A percentile compares a stretch with the other conserved stretches of the same genome.
These are phyloP conservation scores for Bauhinia variegata DNA, from an alignment of 306 rosid genomes.

Conservation along the genomic window DNA sequence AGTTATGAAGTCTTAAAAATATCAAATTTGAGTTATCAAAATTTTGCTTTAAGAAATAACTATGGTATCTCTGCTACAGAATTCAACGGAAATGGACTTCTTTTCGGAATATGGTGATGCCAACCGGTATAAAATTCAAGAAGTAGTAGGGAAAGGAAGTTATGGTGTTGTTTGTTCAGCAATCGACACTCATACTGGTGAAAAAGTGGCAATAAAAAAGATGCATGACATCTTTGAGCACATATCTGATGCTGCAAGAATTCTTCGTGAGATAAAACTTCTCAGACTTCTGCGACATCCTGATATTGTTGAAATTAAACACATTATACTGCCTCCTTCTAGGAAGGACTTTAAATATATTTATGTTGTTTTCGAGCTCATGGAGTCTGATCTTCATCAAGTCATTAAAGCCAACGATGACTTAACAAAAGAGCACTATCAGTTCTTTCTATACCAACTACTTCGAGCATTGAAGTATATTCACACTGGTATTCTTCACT, in stretches of 20 bases:
- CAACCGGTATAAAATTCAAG: slow-evolving; percentile 89
- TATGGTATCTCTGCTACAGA: slow-evolving; percentile 49
- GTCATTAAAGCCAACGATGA: slow-evolving; percentile 96
- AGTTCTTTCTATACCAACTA: slow-evolving; percentile 90
- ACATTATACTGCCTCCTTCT: slow-evolving; percentile 93
- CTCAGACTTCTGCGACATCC: slow-evolving; percentile 96
- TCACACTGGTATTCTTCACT: slow-evolving; percentile 71
- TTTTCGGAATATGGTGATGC: slow-evolving; percentile 98
- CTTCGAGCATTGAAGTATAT: slow-evolving; percentile 94
- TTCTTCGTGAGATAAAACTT: slow-evolving; percentile 97
- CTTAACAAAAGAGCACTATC: slow-evolving; percentile 89
- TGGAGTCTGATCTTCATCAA: slow-evolving; percentile 99
- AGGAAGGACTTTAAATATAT: slow-evolving; percentile 92
- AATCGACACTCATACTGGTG: slow-evolving; percentile 77
- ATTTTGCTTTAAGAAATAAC: slow-evolving; percentile 25
- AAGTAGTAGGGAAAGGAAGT: slow-evolving; percentile 97
- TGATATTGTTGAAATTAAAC: slow-evolving; percentile 93
- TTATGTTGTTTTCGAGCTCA: slow-evolving; percentile 94
- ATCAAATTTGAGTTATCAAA: slow-evolving; percentile 14
- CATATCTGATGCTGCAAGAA: slow-evolving; percentile 94
- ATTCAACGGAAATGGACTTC: slow-evolving; percentile 79
- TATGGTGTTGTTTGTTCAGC: slow-evolving; percentile 99
- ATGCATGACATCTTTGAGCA: slow-evolving; percentile 95
- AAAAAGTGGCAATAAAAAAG: slow-evolving; percentile 94
- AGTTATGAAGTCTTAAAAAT: background rate